Base-by-base conservation (phyloP, 2,329 filamentous ascomycete genomes). In the Akanthomyces dipterigenus region DNA sequence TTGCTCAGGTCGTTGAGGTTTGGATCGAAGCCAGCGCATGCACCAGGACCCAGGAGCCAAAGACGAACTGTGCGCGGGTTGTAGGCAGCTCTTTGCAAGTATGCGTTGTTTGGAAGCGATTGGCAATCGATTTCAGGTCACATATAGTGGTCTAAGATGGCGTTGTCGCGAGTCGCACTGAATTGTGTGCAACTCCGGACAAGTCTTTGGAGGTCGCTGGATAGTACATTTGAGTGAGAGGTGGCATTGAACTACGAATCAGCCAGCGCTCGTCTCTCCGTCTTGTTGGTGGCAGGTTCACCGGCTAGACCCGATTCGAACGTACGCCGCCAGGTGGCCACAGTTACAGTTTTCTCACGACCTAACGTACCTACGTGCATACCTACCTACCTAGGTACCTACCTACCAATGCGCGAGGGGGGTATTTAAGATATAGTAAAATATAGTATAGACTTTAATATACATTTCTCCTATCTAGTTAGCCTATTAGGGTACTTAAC, bases 251-350 rank as follows among this genome's bases (percentile, higher is more conserved):
- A 42, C 45, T 46, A 38, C 22, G 38, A 38, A 50, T 36, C 22
- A 31, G 11, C 9, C 22, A 31, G 11, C 9, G 14, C 31, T 9
- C 8, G 28, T 31, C 43, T 5, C n/a, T 42, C 45, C 12, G 42
- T 20, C 34, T 31, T 36, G 34, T 49, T 55, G 40, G 36, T 43
- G 28, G 43, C 51, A 16, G 43, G 45, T 51, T 50, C 31, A 36
- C 51, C 53, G 38, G 54, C 61, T 43, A 55, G 60, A 48, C 61
- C 50, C 46, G 51, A 55, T 61, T 61, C 14, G 51, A 36, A 34
- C 36, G n/a, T 61, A 55, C 42, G 59, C 24, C 43, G 31, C 2
- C 11, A 34, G 31, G 31, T 34, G 7, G 31, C 31, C 7, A 8
- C 4, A 34, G 31, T 34, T n/a, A n/a, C n/a, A n/a, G n/a, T n/a